Evolutionary conservation across 2,329 filamentous ascomycete species (phyloP), one percentile per base, ranked within the genome.

Genomic region (Fusarium lyarnte): DNA sequence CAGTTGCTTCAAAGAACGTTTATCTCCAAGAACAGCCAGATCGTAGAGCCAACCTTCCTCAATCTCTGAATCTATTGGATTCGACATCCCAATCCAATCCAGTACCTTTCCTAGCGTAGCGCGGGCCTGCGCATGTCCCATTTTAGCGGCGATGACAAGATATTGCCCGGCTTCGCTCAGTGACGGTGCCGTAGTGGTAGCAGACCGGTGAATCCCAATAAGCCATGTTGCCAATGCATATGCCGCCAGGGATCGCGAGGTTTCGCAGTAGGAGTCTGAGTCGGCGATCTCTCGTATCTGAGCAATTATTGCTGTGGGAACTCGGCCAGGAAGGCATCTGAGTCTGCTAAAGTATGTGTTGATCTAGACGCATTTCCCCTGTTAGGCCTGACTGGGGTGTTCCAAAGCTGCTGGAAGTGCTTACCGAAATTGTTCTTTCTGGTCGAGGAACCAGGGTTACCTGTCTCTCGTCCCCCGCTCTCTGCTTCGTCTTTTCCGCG

Each of bases 361-460:
- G 25, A 46, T 29, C 43, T 46, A 27, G 6, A 27, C 10, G 6
- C 0, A 27, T 2, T 5, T 11, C 2, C 5, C 1, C 0, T 46
- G 3, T 46, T 29, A 21, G 19, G 11, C 6, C 6, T 46, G 12
- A 5, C 12, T 21, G 8, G 17, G 13, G 1, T 27, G 0, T 7
- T 2, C 8, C 0, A 21, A 29, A 4, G 0, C 8, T 16, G 12
- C 4, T 11, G 4, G 25, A 5, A 46, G 12, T 29, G 12, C 43
- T 46, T 46, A 29, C 25, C 25, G 25, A 46, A 16, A 46, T 46
- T 21, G 43, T 21, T 12, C 25, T 21, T 29, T 21, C 25, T 2
- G 0, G 1, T 11, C 14, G 12, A 16, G 43, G 25, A 10, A 7
- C 0, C 19, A 27, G 3, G 19, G 12, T 46, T 16, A 46, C 4